Evolutionary conservation across 257 asterid species (phyloP), one percentile per base, ranked within the genome.

Genomic region (Salvia rosmarinus): DNA sequence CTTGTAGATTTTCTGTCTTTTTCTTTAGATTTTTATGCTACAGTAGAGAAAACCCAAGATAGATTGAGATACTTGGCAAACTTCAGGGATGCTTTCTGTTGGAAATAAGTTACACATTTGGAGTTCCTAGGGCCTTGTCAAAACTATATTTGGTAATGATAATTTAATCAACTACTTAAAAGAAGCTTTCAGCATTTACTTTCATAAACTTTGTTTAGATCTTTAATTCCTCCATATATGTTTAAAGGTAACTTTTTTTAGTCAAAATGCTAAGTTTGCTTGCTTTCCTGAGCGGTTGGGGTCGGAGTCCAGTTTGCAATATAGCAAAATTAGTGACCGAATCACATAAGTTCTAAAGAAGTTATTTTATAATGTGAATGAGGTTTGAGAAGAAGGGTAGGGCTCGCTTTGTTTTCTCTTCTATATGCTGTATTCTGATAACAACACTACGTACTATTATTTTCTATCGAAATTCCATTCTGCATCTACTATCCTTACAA

Each of bases 41-140:
- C 20, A 42, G 21, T 52, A 20, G 37, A 42, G 47, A 37, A n/a
- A 49, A 20, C n/a, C 73, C 23, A 30, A 32, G 44, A 23, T 68
- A 39, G 67, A 70, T 42, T 69, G 20, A 71, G 64, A 66, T 46
- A 65, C 8, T 59, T 50, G 17, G 17, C 19, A 14, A 46, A 40
- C 32, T 44, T 61, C 21, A 50, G 21, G 46, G 47, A 23, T 40
- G n/a, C 4, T 47, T 67, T 66, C 21, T 21, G 19, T 14, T 72
- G 73, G 30, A 56, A 25, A 42, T 39, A 40, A 59, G 56, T 9
- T 43, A 44, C 47, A 20, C 9, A 10, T 66, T 60, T 21, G 44
- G 42, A 64, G 44, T 40, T 69, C 44, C n/a, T 17, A 54, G 68
- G 30, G 62, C 39, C 17, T 35, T 72, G 50, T 37, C 25, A 14